Conservation (phyloP, 345 rosid genomes). For the Boechera retrofracta region DNA sequence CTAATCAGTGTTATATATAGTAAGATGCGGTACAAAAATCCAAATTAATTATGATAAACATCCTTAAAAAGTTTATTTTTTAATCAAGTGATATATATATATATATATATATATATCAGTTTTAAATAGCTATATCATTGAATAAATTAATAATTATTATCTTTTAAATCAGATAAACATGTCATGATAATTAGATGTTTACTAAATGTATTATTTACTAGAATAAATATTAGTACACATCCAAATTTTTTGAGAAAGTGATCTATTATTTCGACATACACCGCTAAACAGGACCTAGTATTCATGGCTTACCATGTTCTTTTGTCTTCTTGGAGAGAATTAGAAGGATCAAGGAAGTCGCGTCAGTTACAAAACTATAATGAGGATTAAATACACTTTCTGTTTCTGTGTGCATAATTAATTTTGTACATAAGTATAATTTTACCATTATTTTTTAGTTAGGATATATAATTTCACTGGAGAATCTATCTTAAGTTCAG, state of each 20-base stretch:
- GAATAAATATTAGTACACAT: too few species aligned
- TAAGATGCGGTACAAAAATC: neutral
- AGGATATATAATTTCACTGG: neutral
- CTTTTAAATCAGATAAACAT: too few species aligned
- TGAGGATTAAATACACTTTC: neutral
- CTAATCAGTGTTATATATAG: neutral
- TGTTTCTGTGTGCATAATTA: constrained; percentile 7
- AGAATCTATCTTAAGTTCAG: neutral
- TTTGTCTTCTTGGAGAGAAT: constrained; percentile 9
- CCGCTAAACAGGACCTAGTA: neutral
- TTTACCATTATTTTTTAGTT: too few species aligned
- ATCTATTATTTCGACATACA: neutral
- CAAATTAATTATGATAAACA: neutral
- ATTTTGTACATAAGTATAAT: neutral
- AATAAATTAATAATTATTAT: too few species aligned
- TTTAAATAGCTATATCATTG: too few species aligned
- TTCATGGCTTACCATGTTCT: constrained; percentile 6
- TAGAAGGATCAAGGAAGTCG: constrained; percentile 6
- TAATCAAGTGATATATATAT: too few species aligned
- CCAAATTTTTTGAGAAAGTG: neutral
- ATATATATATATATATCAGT: too few species aligned
- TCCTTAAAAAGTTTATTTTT: neutral
- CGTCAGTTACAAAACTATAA: constrained; percentile 26
- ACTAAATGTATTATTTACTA: too few species aligned
- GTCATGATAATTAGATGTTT: too few species aligned